Evolutionary conservation across 257 asterid genomes (phyloP), one percentile per base, ranked within the genome.

Genomic region (Striga asiatica): DNA sequence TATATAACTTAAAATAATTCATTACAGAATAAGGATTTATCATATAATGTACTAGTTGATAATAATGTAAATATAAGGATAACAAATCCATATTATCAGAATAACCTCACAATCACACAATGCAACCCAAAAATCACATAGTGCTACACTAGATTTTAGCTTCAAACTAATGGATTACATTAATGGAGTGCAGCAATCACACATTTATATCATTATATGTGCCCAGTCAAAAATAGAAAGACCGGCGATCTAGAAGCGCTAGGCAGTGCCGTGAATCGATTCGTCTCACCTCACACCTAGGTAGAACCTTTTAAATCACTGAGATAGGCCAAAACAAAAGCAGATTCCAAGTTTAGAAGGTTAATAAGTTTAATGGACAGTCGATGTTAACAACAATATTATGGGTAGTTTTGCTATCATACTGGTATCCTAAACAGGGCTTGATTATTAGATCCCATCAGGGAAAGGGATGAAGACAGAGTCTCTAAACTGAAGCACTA

Each of bases 261-360:
- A n/a, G n/a, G n/a, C n/a, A n/a, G n/a, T n/a, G n/a, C n/a, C n/a
- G n/a, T n/a, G n/a, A n/a, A n/a, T n/a, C n/a, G n/a, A n/a, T n/a
- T n/a, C n/a, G n/a, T n/a, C n/a, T n/a, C n/a, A n/a, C n/a, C n/a
- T n/a, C n/a, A n/a, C n/a, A n/a, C n/a, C n/a, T n/a, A n/a, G n/a
- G n/a, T n/a, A n/a, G n/a, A n/a, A n/a, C n/a, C n/a, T n/a, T n/a
- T n/a, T n/a, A n/a, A n/a, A n/a, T n/a, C n/a, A 42, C 46, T 41
- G 8, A 66, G 52, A 35, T 46, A 51, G 50, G 53, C 54, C 55
- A 61, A 54, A 48, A 53, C 50, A 32, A 28, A 19, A 10, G 58
- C 16, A 35, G 23, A 17, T 31, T 48, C 14, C 13, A 16, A 19
- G 22, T 50, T 34, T 35, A 50, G 31, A 45, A 42, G 34, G 27